Evolutionary conservation across 176 grass and related monocot genomes (phyloP).

Genomic region (Phyllostachys edulis): DNA sequence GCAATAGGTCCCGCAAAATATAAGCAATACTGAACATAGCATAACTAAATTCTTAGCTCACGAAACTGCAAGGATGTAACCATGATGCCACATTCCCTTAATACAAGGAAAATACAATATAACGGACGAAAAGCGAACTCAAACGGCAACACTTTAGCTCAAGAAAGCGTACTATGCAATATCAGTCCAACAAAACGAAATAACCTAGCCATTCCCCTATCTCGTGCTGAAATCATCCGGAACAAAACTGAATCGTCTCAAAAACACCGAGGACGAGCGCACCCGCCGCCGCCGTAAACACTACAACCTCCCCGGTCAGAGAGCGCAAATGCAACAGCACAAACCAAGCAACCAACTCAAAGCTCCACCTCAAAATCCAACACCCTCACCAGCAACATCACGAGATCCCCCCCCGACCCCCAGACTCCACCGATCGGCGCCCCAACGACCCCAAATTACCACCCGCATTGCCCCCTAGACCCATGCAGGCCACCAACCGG

Average conservation of each 20-base stretch:
- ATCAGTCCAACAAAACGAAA: neutral
- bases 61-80: neutral
- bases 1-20: neutral
- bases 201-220: neutral
- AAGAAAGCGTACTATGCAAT: neutral
- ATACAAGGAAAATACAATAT: neutral
- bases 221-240: neutral
- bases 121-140: neutral
- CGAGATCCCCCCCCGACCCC: constrained; percentile 16
- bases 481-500: neutral
- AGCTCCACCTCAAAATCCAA: neutral
- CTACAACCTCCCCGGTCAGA: neutral
- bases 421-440: constrained; percentile 12
- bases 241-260: neutral
- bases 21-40: neutral
- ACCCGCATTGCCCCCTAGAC: constrained; percentile 28
- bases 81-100: neutral
- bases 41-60: neutral
- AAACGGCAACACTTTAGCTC: neutral
- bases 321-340: neutral
- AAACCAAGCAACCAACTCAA: neutral
- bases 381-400: neutral
- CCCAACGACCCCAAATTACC: neutral
- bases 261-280: neutral
- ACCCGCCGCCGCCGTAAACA: neutral